phyloP scores from a whole-genome alignment of 2,329 filamentous ascomycete species.

The Elsinoe fawcettii region DNA sequence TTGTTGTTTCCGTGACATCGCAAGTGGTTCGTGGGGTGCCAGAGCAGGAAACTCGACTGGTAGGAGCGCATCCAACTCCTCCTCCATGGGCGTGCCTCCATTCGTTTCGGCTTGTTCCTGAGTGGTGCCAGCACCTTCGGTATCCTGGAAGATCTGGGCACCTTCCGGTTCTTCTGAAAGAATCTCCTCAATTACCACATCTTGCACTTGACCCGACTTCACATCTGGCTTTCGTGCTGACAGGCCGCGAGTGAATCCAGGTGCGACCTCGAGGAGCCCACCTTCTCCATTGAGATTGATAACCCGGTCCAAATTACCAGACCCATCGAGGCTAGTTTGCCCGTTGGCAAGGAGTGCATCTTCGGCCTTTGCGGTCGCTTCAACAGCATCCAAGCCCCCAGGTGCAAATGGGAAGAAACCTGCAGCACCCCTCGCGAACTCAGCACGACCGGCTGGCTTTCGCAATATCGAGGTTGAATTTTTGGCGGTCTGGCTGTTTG shows the following conservation, averaged over 20 bases:
- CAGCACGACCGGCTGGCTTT: slow-evolving; percentile 76
- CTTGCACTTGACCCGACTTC: slow-evolving; percentile 36
- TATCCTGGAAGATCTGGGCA: slow-evolving; percentile 23
- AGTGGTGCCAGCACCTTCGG: slow-evolving; percentile 39
- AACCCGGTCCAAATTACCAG: slow-evolving; percentile 64
- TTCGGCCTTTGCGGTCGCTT: slow-evolving; percentile 76
- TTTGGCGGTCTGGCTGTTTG: slow-evolving; percentile 82
- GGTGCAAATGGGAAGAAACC: slow-evolving; percentile 93
- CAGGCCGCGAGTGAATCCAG: slow-evolving; percentile 73
- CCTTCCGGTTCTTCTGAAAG: slow-evolving; percentile 40
- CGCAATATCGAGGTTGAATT: slow-evolving; percentile 85
- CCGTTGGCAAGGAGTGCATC: slow-evolving; percentile 52
- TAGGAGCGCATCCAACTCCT: slow-evolving; percentile 74
- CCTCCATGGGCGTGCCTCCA: slow-evolving; percentile 38
- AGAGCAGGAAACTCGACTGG: slow-evolving; percentile 90
- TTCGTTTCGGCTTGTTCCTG: slow-evolving; percentile 22
- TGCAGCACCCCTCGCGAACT: slow-evolving; percentile 86
- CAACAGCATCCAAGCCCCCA: slow-evolving; percentile 78
- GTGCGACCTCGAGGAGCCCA: slow-evolving; percentile 70
- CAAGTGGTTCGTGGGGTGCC: slow-evolving; percentile 71
- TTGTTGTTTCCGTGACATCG: slow-evolving; percentile 62
- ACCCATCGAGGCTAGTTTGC: slow-evolving; percentile 31
- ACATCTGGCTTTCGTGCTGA: slow-evolving; percentile 57
- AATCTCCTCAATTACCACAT: slow-evolving; percentile 58
- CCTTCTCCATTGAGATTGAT: slow-evolving; percentile 74